A percentile compares a stretch with the other conserved stretches of the same genome.
Conservation (phyloP, 768 basidiomycete species). For the Lentinus tigrinus region DNA sequence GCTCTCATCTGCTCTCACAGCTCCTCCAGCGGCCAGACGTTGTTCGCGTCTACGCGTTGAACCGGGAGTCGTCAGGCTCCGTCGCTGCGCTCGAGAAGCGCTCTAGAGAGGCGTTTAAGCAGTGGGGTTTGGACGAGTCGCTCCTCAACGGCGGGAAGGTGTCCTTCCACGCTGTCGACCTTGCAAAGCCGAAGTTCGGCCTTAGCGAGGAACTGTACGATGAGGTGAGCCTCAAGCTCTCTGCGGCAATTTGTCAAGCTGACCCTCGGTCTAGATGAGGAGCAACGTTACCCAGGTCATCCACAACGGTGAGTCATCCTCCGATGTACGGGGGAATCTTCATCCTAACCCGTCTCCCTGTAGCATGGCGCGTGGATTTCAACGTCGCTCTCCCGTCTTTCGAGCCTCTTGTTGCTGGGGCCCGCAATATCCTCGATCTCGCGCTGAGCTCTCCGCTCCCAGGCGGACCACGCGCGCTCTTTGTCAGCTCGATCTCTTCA, state of each 20-base stretch:
- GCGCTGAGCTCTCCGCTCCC: constrained; percentile 12
- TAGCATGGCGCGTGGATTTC: constrained; percentile 43
- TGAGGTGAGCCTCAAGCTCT: constrained; percentile 12
- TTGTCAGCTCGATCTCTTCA: constrained; percentile 20
- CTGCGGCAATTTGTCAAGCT: background rate
- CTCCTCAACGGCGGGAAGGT: constrained; percentile 16
- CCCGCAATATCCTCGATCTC: constrained; percentile 19
- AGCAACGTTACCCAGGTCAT: constrained; percentile 16
- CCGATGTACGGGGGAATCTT: background rate
- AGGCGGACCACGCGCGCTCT: constrained; percentile 26
- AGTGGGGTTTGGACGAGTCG: constrained; percentile 12
- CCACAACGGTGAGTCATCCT: constrained; percentile 25
- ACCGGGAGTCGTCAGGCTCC: constrained; percentile 16
- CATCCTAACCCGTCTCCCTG: background rate
- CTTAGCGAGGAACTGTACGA: constrained; percentile 12
- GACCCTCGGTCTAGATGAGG: constrained; percentile 4
- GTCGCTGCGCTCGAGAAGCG: constrained; percentile 7
- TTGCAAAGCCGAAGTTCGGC: constrained; percentile 20
- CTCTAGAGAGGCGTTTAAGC: constrained; percentile 17
- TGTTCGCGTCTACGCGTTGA: constrained; percentile 24
- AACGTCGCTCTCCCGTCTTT: constrained; percentile 38
- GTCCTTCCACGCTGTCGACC: constrained; percentile 20
- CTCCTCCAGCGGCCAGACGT: constrained; percentile 20
- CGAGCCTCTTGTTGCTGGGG: constrained; percentile 34
- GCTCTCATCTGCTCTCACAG: constrained; percentile 28